Evolutionary conservation across 306 rosid genomes (phyloP), one percentile per base, ranked within the genome.

Genomic region (Pyrus bretschneideri): DNA sequence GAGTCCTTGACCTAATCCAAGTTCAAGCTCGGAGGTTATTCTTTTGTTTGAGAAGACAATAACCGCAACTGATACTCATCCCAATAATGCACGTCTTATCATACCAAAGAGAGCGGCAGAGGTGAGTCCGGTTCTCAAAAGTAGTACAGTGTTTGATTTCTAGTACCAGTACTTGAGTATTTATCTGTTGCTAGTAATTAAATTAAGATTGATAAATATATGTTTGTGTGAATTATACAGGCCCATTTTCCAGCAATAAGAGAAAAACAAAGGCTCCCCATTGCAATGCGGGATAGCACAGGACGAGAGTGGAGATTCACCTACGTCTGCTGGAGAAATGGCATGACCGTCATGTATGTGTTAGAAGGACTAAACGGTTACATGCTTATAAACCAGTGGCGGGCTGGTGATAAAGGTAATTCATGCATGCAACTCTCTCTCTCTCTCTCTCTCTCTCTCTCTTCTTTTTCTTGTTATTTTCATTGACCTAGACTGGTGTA

Each of bases 361-460:
- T 40, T 40, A 8, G 44, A 40, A 40, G 44, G 44, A 40, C 44
- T 40, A 8, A 40, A 40, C 11, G 44, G 11, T 40, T 9, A 40
- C 8, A 38, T 38, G 42, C 42, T 38, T 38, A 3, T 7, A 38
- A 38, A 31, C 40, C 40, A 6, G 40, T 35, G 40, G 44, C 44
- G 44, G 44, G 61, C 63, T 31, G 83, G 86, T 44, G 86, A 83
- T 44, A 45, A 17, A 69, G 86, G 86, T 83, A 75, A 40, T 8
- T 9, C 44, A 40, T 40, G 44, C 44, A 40, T 40, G 44, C 44
- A 40, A 35, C 40, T 40, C 10, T 40, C 11, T 4, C 8, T 6
- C 42, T 57, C 12, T 57, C 25, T 57, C 25, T 55, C 25, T 25
- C 25, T 25, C 25, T 25, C 25, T 25, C 25, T 25, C 25, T 57